phyloP scores from a whole-genome alignment of 768 basidiomycete species.

The Trametes coccinea region DNA sequence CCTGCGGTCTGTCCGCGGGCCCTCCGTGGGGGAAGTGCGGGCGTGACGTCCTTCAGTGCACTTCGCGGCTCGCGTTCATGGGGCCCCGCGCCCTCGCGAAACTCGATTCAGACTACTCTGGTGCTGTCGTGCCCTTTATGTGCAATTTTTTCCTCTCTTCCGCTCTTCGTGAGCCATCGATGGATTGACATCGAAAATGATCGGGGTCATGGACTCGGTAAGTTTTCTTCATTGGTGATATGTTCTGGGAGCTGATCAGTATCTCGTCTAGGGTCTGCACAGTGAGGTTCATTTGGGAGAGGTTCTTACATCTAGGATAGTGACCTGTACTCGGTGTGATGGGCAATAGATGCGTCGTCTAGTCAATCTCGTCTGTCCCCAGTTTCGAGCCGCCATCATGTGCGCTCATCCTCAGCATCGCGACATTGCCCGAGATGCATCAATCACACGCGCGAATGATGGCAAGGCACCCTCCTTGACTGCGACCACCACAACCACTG shows the following conservation, averaged over 20 bases:
- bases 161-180: constrained; percentile 24
- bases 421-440: no score
- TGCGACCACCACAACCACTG: neutral
- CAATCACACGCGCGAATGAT: no score
- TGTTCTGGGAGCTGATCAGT: no score
- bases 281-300: no score
- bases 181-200: neutral
- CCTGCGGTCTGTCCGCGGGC: constrained; percentile 20
- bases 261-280: no score
- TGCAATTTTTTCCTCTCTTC: constrained; percentile 31
- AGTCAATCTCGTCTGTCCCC: no score
- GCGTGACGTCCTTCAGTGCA: constrained; percentile 57
- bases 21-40: constrained; percentile 1
- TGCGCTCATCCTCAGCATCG: no score
- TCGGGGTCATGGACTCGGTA: neutral
- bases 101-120: constrained; percentile 78
- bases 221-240: no score
- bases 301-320: no score
- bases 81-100: constrained; percentile 33
- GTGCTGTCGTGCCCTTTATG: constrained; percentile 43
- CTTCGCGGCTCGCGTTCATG: constrained; percentile 55
- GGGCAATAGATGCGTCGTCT: neutral
- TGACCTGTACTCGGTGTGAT: no score
- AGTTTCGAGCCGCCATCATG: no score
- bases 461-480: no score